phyloP scores from a whole-genome alignment of 441 rosid genomes.

The Pelargonium australe region DNA sequence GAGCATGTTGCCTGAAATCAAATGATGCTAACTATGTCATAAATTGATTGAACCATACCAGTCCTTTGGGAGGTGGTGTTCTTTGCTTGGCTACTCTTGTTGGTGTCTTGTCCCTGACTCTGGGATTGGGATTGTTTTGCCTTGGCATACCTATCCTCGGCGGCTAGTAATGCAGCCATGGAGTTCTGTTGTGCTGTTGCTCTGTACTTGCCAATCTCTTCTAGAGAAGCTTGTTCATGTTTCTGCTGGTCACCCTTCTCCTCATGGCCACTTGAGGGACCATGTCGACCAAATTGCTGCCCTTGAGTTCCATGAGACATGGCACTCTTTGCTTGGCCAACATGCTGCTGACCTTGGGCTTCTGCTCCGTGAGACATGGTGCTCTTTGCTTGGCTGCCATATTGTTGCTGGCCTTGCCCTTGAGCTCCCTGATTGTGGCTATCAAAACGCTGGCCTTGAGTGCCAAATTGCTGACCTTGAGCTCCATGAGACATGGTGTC shows the following conservation, averaged over 20 bases:
- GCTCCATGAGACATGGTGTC: background rate
- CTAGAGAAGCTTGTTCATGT: background rate
- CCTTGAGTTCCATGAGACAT: background rate
- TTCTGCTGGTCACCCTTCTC: too few species aligned
- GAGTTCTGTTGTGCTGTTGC: background rate
- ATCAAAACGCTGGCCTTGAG: background rate
- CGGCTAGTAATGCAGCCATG: background rate
- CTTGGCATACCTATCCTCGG: background rate
- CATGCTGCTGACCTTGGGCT: background rate
- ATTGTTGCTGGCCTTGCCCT: background rate
- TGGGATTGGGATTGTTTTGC: background rate
- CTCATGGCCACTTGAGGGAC: too few species aligned
- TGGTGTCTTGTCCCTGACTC: background rate
- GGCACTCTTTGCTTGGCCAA: too few species aligned
- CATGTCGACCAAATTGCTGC: too few species aligned
- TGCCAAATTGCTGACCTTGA: background rate
- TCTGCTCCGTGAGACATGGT: background rate
- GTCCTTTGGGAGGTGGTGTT: background rate
- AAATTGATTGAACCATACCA: background rate
- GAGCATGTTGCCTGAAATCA: background rate
- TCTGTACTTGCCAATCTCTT: slow-evolving; percentile 1
- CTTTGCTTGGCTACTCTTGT: background rate
- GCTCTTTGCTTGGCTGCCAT: background rate
- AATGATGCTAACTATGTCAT: background rate
- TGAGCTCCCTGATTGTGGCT: background rate